A percentile compares a stretch with the other conserved stretches of the same genome.
These are phyloP conservation scores for Apiospora saccharicola DNA, from an alignment of 2,329 filamentous ascomycete genomes.

Conservation along the genomic window DNA sequence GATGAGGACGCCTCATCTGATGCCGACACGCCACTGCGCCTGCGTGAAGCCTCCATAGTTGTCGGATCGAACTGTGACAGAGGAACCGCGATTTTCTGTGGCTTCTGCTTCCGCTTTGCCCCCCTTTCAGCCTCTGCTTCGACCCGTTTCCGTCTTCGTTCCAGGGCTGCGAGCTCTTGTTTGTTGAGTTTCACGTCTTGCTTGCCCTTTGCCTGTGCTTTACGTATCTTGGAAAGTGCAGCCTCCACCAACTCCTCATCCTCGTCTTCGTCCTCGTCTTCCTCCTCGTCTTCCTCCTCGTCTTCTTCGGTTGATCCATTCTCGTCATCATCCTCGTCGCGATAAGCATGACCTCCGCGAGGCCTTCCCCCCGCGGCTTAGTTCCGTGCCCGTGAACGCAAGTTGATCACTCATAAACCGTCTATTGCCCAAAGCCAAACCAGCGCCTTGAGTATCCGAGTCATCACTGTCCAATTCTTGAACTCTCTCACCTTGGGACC, in stretches of 20 bases:
- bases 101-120: constrained; percentile 52
- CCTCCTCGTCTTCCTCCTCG: constrained; percentile 42
- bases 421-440: constrained; percentile 53
- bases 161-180: constrained; percentile 82
- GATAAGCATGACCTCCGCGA: constrained; percentile 48
- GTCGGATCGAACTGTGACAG: constrained; percentile 58
- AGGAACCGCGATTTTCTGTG: constrained; percentile 60
- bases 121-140: constrained; percentile 51
- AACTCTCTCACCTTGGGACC: constrained; percentile 55
- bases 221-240: constrained; percentile 80
- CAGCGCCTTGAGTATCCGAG: constrained; percentile 63
- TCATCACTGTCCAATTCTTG: constrained; percentile 74
- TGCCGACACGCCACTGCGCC: constrained; percentile 39
- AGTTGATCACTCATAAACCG: constrained; percentile 67
- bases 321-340: constrained; percentile 54
- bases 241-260: constrained; percentile 67
- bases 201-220: constrained; percentile 78
- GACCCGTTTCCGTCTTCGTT: constrained; percentile 69
- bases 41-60: constrained; percentile 42
- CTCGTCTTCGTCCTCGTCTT: constrained; percentile 52
- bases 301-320: constrained; percentile 59
- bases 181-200: constrained; percentile 81
- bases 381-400: constrained; percentile 66
- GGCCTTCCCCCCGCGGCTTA: constrained; percentile 54
- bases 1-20: constrained; percentile 49